These are phyloP conservation scores for Holtermanniella nyarrowii DNA, from an alignment of 768 basidiomycete species.

Conservation along the genomic window DNA sequence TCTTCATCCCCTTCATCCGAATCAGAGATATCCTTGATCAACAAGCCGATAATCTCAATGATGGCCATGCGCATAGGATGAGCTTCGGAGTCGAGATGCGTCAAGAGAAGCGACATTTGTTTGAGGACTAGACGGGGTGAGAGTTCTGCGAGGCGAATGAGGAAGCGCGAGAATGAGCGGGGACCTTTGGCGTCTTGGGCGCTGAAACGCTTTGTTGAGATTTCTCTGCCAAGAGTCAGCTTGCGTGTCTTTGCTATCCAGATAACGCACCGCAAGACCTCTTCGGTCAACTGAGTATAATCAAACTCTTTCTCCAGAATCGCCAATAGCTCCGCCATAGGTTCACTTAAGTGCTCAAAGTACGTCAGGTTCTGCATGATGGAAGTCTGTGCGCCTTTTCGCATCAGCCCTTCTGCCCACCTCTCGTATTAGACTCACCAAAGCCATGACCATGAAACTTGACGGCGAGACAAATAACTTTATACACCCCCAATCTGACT, in stretches of 20 bases:
- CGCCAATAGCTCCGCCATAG: conserved; percentile 81
- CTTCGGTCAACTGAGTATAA: conserved; percentile 77
- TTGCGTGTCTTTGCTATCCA: conserved; percentile 23
- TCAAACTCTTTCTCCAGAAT: conserved; percentile 76
- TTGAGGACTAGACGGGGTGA: conserved; percentile 72
- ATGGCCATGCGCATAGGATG: conserved; percentile 95
- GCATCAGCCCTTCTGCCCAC: background rate
- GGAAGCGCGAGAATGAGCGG: conserved; percentile 70
- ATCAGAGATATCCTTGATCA: conserved; percentile 68
- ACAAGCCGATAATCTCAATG: conserved; percentile 74
- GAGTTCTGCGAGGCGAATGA: conserved; percentile 68
- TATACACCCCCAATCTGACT: conserved; percentile 67
- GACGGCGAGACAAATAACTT: conserved; percentile 80
- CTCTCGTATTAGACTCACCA: conserved; percentile 39
- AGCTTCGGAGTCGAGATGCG: conserved; percentile 86
- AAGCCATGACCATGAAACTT: conserved; percentile 79
- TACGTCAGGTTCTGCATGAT: conserved; percentile 89
- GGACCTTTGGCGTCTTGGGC: conserved; percentile 80
- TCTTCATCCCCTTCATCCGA: conserved; percentile 47
- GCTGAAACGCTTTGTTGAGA: conserved; percentile 64
- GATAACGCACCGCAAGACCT: conserved; percentile 54
- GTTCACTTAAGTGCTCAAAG: conserved; percentile 86
- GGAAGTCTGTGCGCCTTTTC: conserved; percentile 58
- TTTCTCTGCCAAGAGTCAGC: conserved; percentile 49
- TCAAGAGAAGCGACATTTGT: conserved; percentile 72